These are phyloP conservation scores for Biscogniauxia sp. DNA, from an alignment of 2,329 filamentous ascomycete genomes.

Conservation along the genomic window DNA sequence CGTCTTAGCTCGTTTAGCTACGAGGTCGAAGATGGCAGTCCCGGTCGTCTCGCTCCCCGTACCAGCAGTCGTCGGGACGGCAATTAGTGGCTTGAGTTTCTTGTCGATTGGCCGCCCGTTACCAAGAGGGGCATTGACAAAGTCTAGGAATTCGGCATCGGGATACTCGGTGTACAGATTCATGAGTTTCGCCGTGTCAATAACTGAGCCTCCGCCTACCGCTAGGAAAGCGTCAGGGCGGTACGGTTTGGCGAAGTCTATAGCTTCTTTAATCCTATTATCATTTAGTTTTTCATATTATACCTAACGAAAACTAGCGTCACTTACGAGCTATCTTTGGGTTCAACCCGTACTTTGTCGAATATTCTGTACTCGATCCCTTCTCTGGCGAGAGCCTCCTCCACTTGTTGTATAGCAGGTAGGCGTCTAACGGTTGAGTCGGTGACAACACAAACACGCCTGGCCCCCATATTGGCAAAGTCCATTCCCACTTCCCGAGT, in stretches of 20 bases:
- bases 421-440: slow-evolving; percentile 79
- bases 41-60: slow-evolving; percentile 94
- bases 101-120: slow-evolving; percentile 74
- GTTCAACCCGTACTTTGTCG: slow-evolving; percentile 79
- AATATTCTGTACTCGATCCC: slow-evolving; percentile 80
- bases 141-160: slow-evolving; percentile 92
- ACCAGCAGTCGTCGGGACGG: slow-evolving; percentile 81
- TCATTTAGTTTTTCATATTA: background rate
- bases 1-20: slow-evolving; percentile 86
- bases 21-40: slow-evolving; percentile 95
- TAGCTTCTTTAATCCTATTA: slow-evolving; percentile 78
- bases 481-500: slow-evolving; percentile 99
- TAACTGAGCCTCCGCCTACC: slow-evolving; percentile 89
- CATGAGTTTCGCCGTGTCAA: slow-evolving; percentile 98
- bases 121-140: slow-evolving; percentile 92
- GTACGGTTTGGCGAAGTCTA: slow-evolving; percentile 79
- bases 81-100: slow-evolving; percentile 72
- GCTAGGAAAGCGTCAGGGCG: slow-evolving; percentile 86
- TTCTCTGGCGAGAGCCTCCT: slow-evolving; percentile 74
- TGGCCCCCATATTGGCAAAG: slow-evolving; percentile 83
- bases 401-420: slow-evolving; percentile 84
- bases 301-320: background rate
- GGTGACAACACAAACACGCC: slow-evolving; percentile 88
- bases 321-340: slow-evolving; percentile 85
- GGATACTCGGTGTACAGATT: slow-evolving; percentile 92